Base-by-base conservation (phyloP, 2,329 filamentous ascomycete species). In the Colletotrichum caudatum region DNA sequence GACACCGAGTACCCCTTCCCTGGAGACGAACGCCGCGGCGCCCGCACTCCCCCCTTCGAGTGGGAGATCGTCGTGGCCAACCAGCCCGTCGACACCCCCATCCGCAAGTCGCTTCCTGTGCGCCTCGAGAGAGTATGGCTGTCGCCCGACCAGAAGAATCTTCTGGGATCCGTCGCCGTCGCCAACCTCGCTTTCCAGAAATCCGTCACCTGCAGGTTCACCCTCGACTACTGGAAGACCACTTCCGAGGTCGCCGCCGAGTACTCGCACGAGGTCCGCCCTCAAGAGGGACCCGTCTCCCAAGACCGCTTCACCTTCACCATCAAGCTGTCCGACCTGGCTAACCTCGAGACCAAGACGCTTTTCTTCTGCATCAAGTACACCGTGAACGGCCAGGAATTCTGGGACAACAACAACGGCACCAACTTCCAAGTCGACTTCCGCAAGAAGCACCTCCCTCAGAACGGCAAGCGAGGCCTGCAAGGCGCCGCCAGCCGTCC, bases 191-290 rank as follows among this genome's bases (percentile, higher is more conserved):
- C 94, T 0, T 99, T 97, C 83, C 89, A 95, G 65, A 99, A 99
- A 83, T 82, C 87, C 7, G 94, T 99, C 65, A 90, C 92, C n/a
- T 95, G 94, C 80, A 91, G 96, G 62, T 99, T 99, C 81, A 99
- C 96, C 0, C 88, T 98, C 58, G 96, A 99, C 81, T 96, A 97
- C 83, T 99, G 96, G 96, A 97, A 97, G 87, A 99, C 96, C 0
- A 97, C 95, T 0, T 99, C 96, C 0, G 96, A 99, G 80, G 93
- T 98, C 1, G 87, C 88, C 48, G 95, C 94, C n/a, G 94, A 98
- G 77, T 99, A 90, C 83, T 89, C 90, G 37, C 89, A 89, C 75
- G 89, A 92, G 53, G 82, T 82, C 6, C 84, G 84, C 4, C 84
- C 89, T 29, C 56, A 62, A 11, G 67, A 70, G 8, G 50, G 56